A percentile compares a stretch with the other conserved stretches of the same genome.
phyloP scores from a whole-genome alignment of 2,329 filamentous ascomycete genomes.

The Talaromyces verruculosus region DNA sequence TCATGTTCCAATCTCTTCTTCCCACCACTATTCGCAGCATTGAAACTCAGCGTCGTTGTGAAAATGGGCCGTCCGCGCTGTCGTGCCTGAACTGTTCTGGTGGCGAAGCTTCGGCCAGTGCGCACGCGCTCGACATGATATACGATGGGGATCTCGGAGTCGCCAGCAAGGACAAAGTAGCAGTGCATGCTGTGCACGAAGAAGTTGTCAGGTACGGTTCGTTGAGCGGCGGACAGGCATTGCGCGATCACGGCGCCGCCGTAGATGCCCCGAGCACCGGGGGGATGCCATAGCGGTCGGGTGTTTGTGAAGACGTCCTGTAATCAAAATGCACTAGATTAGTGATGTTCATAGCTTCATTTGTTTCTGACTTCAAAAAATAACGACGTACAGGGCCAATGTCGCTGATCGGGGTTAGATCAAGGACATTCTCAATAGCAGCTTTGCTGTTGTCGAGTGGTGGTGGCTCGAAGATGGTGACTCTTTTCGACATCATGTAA shows the following conservation, averaged over 20 bases:
- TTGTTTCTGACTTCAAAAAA: background rate
- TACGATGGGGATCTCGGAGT: constrained; percentile 78
- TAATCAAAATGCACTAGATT: background rate
- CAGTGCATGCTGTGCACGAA: constrained; percentile 95
- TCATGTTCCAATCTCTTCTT: constrained; percentile 65
- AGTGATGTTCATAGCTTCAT: background rate
- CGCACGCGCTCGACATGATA: constrained; percentile 95
- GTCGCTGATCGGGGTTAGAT: constrained; percentile 70
- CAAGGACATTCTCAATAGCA: constrained; percentile 83
- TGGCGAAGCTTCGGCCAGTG: constrained; percentile 85
- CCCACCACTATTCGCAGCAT: constrained; percentile 58
- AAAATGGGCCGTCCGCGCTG: constrained; percentile 90
- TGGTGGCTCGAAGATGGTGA: constrained; percentile 73
- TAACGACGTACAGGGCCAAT: constrained; percentile 59
- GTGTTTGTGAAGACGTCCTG: constrained; percentile 95
- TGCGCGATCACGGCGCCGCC: constrained; percentile 93
- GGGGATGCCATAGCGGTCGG: constrained; percentile 85
- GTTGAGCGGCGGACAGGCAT: constrained; percentile 81
- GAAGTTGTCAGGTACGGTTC: constrained; percentile 77
- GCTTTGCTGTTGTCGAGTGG: constrained; percentile 70
- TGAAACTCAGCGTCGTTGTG: constrained; percentile 90
- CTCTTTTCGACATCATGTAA: constrained; percentile 26
- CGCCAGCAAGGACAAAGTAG: constrained; percentile 94
- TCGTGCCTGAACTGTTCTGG: constrained; percentile 90
- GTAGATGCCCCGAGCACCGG: constrained; percentile 88